Percentiles rank a stretch among this genome's conserved stretches.
Evolutionary conservation across 2,329 filamentous ascomycete genomes (phyloP).

Genomic region (Fusarium xylarioides): DNA sequence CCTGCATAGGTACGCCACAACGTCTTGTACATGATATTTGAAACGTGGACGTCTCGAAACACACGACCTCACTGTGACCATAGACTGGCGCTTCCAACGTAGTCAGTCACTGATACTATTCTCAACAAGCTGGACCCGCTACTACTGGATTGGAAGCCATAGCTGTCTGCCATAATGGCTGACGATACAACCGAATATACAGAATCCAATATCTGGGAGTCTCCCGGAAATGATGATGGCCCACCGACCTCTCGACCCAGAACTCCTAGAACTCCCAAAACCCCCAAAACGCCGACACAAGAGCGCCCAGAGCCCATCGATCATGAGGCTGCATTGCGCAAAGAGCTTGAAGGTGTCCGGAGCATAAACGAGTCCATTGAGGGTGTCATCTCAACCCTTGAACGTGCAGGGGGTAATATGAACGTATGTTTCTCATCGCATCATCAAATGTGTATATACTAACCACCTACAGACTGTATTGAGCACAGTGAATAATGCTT

Average conservation of each 20-base stretch:
- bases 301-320: conserved; percentile 61
- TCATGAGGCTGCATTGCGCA: conserved; percentile 77
- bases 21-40: conserved; percentile 4
- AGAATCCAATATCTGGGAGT: conserved; percentile 60
- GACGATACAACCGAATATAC: conserved; percentile 56
- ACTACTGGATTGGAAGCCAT: not conserved
- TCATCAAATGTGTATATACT: conserved; percentile 12
- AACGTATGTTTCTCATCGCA: conserved; percentile 56
- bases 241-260: conserved; percentile 45
- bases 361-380: conserved; percentile 91
- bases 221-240: conserved; percentile 49
- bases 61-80: conserved; percentile 20
- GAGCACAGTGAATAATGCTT: conserved; percentile 85
- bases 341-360: conserved; percentile 83
- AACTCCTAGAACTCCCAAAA: conserved; percentile 57
- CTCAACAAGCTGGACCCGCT: not conserved
- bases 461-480: conserved; percentile 71
- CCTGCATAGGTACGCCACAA: conserved; percentile 20
- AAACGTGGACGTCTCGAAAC: conserved; percentile 17
- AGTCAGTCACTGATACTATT: conserved; percentile 11
- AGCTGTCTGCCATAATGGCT: conserved; percentile 49
- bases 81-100: conserved; percentile 18
- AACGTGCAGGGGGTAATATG: conserved; percentile 81
- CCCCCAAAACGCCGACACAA: conserved; percentile 57
- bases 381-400: conserved; percentile 74